Base-by-base conservation (phyloP, 2,329 filamentous ascomycete genomes). In the Microdochium paspali region DNA sequence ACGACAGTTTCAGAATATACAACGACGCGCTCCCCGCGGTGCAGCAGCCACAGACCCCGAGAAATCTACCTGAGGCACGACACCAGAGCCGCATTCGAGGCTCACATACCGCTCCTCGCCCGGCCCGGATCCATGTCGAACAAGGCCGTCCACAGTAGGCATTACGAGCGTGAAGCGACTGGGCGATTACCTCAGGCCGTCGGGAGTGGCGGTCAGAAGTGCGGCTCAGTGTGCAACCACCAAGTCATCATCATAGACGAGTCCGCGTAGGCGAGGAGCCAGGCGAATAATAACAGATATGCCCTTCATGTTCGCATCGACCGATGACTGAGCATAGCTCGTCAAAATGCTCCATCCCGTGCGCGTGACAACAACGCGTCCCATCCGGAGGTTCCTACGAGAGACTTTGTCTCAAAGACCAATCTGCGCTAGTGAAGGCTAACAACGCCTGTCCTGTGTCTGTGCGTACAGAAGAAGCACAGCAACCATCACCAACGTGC, bases 1-100 rank as follows among this genome's bases (percentile, higher is more conserved):
- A 6, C 23, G n/a, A 21, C 18, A 20, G 35, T 20, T 49, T 74
- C 44, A 59, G 57, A 21, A 61, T 77, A 24, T 77, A 77, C 51
- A 66, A 75, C 50, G 74, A 77, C 51, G 58, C 58, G 23, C 47
- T 71, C 43, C 65, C 72, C 7, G 62, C 70, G 21, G 61, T 61
- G 4, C 59, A 58, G 10, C 74, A 76, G 51, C 72, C 73, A n/a
- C 72, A 72, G 54, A 76, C 74, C 10, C 72, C 74, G 21, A 62
- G 63, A 42, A 66, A 74, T 47, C 54, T 76, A n/a, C 71, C 73
- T 1, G 73, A 74, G 56, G 63, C 69, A 44, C 67, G 70, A 10
- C 72, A 74, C 51, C 67, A 61, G 45, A 72, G 71, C 47, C 67
- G 66, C 26, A 59, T 70, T 28, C 58, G 61, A 13, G 67, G 66